Base-by-base conservation (phyloP, 305 asterid species). In the Fraxinus nigra region DNA sequence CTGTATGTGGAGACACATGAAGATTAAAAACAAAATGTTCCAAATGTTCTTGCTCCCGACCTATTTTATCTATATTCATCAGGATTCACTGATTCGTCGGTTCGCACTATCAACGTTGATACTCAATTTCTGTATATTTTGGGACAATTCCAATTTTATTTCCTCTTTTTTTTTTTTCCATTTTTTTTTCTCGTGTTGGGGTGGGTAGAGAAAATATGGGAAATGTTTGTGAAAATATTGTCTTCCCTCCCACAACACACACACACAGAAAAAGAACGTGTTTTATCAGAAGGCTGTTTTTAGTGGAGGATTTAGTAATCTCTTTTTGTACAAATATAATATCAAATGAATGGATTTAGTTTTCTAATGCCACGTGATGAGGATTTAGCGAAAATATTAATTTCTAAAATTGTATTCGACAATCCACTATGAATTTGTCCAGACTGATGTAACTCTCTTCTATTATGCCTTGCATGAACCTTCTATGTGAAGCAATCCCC, bases 341-440 rank as follows among this genome's bases (percentile, higher is more conserved):
- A 59, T 20, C 28, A 54, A 54, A 18, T 54, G 11, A 54, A 54
- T 54, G 26, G 9, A 54, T 59, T 59, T 18, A n/a, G 5, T 18
- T 59, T 59, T 59, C 69, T 59, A 59, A 59, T 20, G 30, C 30
- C 30, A 59, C 2, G 5, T 20, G 46, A 43, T 78, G 78, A 81
- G 80, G 28, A 22, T 40, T 46, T 9, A 51, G 34, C 14, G 37
- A 40, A 59, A 75, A 82, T 40, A 34, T 18, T 30, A 37, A 30
- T 75, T 28, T 79, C 80, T 30, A 40, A 22, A 72, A 70, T 81
- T 61, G 20, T 78, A 46, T 76, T 75, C 30, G 61, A 79, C 7
- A 16, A 78, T 75, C 40, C 46, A 38, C 43, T 32, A 74, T 4
- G 63, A 78, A 30, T 33, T n/a, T 85, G 48, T 48, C 65, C 9